A percentile compares a stretch with the other conserved stretches of the same genome.
These are phyloP conservation scores for Phytopythium ostracodes DNA, from an alignment of 352 stramenopile species.

Conservation along the genomic window DNA sequence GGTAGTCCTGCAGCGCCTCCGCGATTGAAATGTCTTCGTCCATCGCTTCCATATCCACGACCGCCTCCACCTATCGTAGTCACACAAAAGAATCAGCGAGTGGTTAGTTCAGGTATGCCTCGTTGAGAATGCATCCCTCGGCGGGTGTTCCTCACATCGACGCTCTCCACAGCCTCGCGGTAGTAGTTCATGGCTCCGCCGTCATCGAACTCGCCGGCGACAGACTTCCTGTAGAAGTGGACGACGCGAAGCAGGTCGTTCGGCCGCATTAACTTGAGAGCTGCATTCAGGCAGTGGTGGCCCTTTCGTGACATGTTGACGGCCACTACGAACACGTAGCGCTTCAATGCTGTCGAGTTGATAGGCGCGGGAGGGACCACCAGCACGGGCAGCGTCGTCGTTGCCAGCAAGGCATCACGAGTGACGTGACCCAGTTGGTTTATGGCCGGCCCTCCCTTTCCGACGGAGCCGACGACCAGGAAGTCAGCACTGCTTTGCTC, in stretches of 20 bases:
- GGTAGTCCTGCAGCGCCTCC: slow-evolving; percentile 56
- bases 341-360: slow-evolving; percentile 31
- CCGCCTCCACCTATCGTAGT: slow-evolving; percentile 21
- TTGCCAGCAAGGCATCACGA: slow-evolving; percentile 32
- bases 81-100: neutral
- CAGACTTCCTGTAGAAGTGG: slow-evolving; percentile 53
- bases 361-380: slow-evolving; percentile 48
- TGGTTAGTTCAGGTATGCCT: neutral
- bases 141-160: slow-evolving; percentile 11
- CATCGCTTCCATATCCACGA: slow-evolving; percentile 36
- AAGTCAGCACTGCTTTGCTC: slow-evolving; percentile 31
- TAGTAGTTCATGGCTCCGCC: slow-evolving; percentile 29
- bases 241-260: slow-evolving; percentile 43
- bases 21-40: slow-evolving; percentile 32
- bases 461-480: slow-evolving; percentile 48
- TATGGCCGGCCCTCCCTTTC: slow-evolving; percentile 53
- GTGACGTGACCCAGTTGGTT: slow-evolving; percentile 58
- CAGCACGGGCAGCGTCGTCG: slow-evolving; percentile 22
- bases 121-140: neutral
- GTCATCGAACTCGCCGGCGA: slow-evolving; percentile 36
- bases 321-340: slow-evolving; percentile 53
- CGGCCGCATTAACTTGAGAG: slow-evolving; percentile 53
- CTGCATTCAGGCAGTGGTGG: slow-evolving; percentile 34
- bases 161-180: slow-evolving; percentile 20
- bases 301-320: slow-evolving; percentile 29